Base-by-base conservation (phyloP, 139 green algal species). In the Nannochloris sp. region DNA sequence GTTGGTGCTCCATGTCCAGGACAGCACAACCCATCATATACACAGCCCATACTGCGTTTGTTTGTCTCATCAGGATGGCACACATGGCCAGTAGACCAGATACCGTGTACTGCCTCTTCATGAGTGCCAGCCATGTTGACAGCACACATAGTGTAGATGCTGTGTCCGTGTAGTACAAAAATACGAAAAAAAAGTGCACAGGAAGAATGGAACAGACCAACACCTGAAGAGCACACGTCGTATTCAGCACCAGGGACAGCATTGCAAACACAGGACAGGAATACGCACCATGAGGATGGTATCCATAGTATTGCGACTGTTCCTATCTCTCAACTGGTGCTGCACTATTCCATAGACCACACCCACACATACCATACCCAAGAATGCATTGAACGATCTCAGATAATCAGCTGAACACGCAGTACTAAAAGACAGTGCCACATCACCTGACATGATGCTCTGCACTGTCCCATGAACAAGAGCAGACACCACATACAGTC, bases 121-220 rank as follows among this genome's bases (percentile, higher is more conserved):
- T 48, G 2, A 44, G 29, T 12, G 69, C 66, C 64, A 82, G 59
- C 58, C 76, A 77, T 16, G 73, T 37, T 12, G 78, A 63, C 57
- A 95, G 61, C 1, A 90, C 64, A 30, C 87, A 83, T 2, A 84
- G 65, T 25, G 82, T 59, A 16, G 83, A 83, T n/a, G 69, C 79
- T 5, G 91, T 80, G 61, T 97, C 91, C 1, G 91, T 97, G 76
- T 97, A 97, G 65, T 83, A 96, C 1, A 97, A 64, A 56, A 90
- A 92, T 9, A 63, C 62, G 68, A 85, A 97, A 72, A 96, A 96
- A 63, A 88, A 92, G 68, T 96, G 87, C 12, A 89, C 66, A 0
- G 89, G 89, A 45, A 89, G 82, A 6, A 85, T 49, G 36, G 56
- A 46, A 33, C 84, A 31, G 6, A 71, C 50, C 2, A 67, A 36